Percentiles rank a stretch among this genome's conserved stretches.
Conservation (phyloP, 169 alveolate genomes). For the Eimeria tenella region DNA sequence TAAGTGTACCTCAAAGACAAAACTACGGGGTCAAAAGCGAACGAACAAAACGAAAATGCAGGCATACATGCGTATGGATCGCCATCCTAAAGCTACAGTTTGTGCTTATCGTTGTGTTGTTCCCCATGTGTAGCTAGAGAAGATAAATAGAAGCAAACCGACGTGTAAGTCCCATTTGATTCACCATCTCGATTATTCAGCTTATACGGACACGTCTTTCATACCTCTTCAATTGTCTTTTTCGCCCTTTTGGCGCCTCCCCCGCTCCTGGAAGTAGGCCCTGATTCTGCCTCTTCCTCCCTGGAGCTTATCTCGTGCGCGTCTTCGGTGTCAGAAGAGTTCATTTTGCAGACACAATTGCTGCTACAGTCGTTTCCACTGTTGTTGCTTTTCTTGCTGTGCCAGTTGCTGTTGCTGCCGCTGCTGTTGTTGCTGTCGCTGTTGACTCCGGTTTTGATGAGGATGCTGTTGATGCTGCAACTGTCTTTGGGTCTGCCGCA, state of each 20-base stretch:
- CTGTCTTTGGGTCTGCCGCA: no score
- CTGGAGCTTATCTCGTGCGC: conserved; percentile 30
- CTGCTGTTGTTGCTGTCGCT: background rate
- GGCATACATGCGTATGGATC: no score
- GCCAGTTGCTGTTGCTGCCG: background rate
- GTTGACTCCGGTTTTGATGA: background rate
- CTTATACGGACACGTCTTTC: no score
- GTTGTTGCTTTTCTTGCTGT: conserved; percentile 1
- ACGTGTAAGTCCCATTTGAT: no score
- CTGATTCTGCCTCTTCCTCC: background rate
- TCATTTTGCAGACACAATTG: conserved; percentile 9
- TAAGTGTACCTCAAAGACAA: no score
- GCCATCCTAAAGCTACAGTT: no score
- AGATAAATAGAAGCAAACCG: no score
- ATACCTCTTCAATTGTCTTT: conserved; percentile 67
- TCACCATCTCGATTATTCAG: no score
- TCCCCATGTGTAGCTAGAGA: no score
- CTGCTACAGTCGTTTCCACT: background rate
- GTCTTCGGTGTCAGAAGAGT: conserved; percentile 43
- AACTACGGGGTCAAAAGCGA: no score
- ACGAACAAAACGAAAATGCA: no score
- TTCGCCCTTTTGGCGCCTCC: conserved; percentile 29
- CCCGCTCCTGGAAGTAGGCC: background rate
- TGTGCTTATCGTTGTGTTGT: no score
- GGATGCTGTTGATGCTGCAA: background rate